Base-by-base conservation (phyloP, 2,329 filamentous ascomycete species). In the Dothistroma septosporum region DNA sequence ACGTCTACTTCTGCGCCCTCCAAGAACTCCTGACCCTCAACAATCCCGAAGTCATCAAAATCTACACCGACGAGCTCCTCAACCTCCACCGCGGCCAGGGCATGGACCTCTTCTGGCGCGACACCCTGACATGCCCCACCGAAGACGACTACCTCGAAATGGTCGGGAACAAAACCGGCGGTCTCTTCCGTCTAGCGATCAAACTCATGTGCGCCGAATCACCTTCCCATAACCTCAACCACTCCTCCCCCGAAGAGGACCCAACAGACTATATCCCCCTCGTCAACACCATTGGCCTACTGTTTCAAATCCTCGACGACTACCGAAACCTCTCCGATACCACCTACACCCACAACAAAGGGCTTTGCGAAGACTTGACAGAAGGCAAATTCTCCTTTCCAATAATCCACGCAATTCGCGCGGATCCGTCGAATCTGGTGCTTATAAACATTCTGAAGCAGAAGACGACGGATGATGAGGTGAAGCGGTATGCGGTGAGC, bases 361-460 rank as follows among this genome's bases (percentile, higher is more conserved):
- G 93, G 54, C 84, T 96, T 68, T 96, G 91, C 76, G 93, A 97
- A 79, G 94, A 97, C 76, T 78, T 97, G 69, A 97, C 92, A 0
- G 94, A 97, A 78, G 93, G 93, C 65, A 97, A 97, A 81, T 97
- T 97, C 79, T 93, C 89, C 28, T 97, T 97, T 74, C 92, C 92
- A 46, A 87, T 97, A 70, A 96, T 97, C 70, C 93, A 97, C 78
- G 89, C 89, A 74, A 95, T 97, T 68, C 89, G 90, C 64, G 78
- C 88, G 61, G 85, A 92, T 72, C 90, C 85, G 19, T 77, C 79
- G 32, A 90, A 92, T 72, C 80, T 89, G 67, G 88, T 95, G 70
- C 83, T 99, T 58, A 84, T 97, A 75, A 96, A 94, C 72, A 97
- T 97, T 59, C 81, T 97, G 47, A 91, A 91, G 76, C 92, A 97